Conservation (phyloP, 2,329 filamentous ascomycete genomes). For the Dactylellina sp. region DNA sequence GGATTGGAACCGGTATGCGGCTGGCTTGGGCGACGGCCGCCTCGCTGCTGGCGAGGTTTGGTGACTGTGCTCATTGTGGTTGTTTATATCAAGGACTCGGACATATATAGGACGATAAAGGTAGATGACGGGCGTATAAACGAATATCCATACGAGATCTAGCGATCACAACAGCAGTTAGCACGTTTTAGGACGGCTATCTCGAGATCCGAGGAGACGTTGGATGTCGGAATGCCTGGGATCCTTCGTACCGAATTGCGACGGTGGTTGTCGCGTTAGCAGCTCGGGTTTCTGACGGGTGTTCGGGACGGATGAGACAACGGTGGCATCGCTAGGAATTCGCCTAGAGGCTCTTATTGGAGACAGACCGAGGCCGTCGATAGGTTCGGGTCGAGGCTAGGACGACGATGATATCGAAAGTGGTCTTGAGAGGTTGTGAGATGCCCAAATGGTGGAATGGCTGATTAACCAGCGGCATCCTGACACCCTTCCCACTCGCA, state of each 20-base stretch:
- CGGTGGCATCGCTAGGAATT: slow-evolving; percentile 22
- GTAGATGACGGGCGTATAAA: background rate
- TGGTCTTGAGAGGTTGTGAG: background rate
- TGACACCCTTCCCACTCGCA: background rate
- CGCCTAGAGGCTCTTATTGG: background rate
- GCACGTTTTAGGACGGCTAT: background rate
- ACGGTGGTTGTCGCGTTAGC: slow-evolving; percentile 49
- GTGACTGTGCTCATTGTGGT: slow-evolving; percentile 46
- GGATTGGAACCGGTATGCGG: slow-evolving; percentile 39
- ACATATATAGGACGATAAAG: slow-evolving; percentile 1
- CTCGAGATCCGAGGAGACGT: background rate
- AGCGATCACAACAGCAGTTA: background rate
- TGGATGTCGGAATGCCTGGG: slow-evolving; percentile 13
- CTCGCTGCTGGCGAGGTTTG: slow-evolving; percentile 51
- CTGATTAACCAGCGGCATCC: background rate
- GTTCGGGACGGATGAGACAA: background rate
- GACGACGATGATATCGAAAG: background rate
- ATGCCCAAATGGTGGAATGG: slow-evolving; percentile 5
- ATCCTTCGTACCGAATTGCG: slow-evolving; percentile 42
- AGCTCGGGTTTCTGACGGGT: slow-evolving; percentile 20
- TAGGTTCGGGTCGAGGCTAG: background rate
- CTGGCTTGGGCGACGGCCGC: slow-evolving; percentile 47
- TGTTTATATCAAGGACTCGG: slow-evolving; percentile 1
- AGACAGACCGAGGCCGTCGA: background rate
- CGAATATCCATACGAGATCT: background rate